Conservation (phyloP, 306 rosid genomes). For the Prunus padus region DNA sequence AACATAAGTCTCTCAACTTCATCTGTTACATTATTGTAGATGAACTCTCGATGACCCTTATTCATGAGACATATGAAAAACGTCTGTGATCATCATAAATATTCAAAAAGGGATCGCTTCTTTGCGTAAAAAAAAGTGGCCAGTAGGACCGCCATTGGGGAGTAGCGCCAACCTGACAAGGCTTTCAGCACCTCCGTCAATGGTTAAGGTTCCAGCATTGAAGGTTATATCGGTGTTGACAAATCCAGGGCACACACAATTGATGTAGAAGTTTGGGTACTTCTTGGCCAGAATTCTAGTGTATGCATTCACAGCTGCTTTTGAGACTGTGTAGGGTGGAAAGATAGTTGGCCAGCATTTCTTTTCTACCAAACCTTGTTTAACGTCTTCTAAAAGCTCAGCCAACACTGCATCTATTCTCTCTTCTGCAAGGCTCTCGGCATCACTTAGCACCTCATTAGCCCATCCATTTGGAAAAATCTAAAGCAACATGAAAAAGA, state of each 20-base stretch:
- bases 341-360: conserved; percentile 36
- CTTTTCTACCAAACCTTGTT: conserved; percentile 35
- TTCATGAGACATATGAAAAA: background rate
- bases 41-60: background rate
- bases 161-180: conserved; percentile 38
- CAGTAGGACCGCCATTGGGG: conserved; percentile 37
- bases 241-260: conserved; percentile 43
- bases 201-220: conserved; percentile 33
- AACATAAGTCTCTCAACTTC: background rate
- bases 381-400: conserved; percentile 29
- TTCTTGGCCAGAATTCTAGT: conserved; percentile 43
- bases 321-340: conserved; percentile 36
- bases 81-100: background rate
- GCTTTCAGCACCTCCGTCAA: conserved; percentile 44
- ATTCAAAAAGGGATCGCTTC: conserved; percentile 28
- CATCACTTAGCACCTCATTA: conserved; percentile 33
- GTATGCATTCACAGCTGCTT: conserved; percentile 40
- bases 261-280: conserved; percentile 29
- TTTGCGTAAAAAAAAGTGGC: conserved; percentile 30
- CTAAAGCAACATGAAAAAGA: conserved; percentile 19
- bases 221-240: conserved; percentile 34
- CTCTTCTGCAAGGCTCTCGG: conserved; percentile 41
- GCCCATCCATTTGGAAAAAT: conserved; percentile 31
- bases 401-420: conserved; percentile 36
- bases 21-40: background rate